These are phyloP conservation scores for Pyrenophora teres DNA, from an alignment of 2,329 filamentous ascomycete genomes.

Conservation along the genomic window DNA sequence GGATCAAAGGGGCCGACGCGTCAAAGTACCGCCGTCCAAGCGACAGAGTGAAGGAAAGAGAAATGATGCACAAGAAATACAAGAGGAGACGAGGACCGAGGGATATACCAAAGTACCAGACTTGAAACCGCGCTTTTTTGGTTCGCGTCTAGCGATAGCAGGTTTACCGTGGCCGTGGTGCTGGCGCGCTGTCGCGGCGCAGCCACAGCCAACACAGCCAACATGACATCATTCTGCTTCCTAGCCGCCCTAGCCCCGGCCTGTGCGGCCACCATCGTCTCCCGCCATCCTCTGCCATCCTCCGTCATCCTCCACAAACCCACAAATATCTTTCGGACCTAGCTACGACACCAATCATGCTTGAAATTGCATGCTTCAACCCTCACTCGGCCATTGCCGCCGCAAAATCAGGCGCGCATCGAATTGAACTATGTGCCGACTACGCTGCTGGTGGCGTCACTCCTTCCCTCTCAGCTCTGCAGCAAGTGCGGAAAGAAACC, in stretches of 20 bases:
- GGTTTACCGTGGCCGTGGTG: conserved; percentile 11
- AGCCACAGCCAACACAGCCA: neutral
- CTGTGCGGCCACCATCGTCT: conserved; percentile 2
- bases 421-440: conserved; percentile 57
- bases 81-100: neutral
- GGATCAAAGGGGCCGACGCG: conserved; percentile 3
- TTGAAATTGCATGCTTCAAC: conserved; percentile 59
- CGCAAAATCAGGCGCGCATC: conserved; percentile 50
- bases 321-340: no score
- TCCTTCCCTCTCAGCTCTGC: conserved; percentile 37
- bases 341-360: conserved; percentile 18
- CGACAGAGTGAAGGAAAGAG: conserved; percentile 17
- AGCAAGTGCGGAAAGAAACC: conserved; percentile 28
- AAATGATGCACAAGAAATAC: neutral
- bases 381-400: conserved; percentile 51
- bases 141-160: conserved; percentile 4
- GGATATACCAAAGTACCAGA: neutral
- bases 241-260: neutral
- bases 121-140: conserved; percentile 2
- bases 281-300: conserved; percentile 1
- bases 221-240: conserved; percentile 13
- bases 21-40: conserved; percentile 4
- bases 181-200: conserved; percentile 2
- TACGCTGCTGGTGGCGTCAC: conserved; percentile 52
- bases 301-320: no score